phyloP scores from a whole-genome alignment of 306 rosid species.

The Castanospermum australe region DNA sequence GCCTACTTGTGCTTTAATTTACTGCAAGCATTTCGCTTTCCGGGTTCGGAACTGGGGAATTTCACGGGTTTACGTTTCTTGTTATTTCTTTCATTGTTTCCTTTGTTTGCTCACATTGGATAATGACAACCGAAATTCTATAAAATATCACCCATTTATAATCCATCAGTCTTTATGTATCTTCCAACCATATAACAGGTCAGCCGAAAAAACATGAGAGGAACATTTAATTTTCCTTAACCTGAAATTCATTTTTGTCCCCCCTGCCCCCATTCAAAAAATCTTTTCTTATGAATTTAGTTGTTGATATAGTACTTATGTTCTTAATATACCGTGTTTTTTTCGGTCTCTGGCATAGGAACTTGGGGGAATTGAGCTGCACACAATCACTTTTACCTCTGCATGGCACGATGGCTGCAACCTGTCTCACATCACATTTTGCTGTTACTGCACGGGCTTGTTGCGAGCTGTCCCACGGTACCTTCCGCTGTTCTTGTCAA shows the following conservation, averaged over 20 bases:
- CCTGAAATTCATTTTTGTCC: neutral
- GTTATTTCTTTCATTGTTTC: neutral
- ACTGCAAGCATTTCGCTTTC: neutral
- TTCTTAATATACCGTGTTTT: neutral
- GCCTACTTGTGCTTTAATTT: neutral
- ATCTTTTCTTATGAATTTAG: neutral
- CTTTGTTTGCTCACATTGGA: neutral
- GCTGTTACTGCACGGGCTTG: slow-evolving; percentile 59
- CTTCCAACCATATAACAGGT: neutral
- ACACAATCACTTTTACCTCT: slow-evolving; percentile 66
- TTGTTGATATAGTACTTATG: neutral
- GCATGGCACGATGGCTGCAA: slow-evolving; percentile 40
- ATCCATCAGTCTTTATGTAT: neutral
- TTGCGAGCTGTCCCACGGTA: slow-evolving; percentile 94
- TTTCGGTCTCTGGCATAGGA: slow-evolving; percentile 41
- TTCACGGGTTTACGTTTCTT: neutral
- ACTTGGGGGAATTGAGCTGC: slow-evolving; percentile 84
- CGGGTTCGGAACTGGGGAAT: neutral
- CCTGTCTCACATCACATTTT: slow-evolving; percentile 65
- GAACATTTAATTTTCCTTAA: neutral
- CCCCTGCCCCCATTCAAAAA: neutral
- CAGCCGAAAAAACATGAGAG: neutral
- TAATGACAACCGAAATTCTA: neutral
- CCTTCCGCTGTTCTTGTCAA: slow-evolving; percentile 97
- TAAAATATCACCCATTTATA: neutral